Conservation (phyloP, 164 flowering plant species). For the Tinospora cordifolia region DNA sequence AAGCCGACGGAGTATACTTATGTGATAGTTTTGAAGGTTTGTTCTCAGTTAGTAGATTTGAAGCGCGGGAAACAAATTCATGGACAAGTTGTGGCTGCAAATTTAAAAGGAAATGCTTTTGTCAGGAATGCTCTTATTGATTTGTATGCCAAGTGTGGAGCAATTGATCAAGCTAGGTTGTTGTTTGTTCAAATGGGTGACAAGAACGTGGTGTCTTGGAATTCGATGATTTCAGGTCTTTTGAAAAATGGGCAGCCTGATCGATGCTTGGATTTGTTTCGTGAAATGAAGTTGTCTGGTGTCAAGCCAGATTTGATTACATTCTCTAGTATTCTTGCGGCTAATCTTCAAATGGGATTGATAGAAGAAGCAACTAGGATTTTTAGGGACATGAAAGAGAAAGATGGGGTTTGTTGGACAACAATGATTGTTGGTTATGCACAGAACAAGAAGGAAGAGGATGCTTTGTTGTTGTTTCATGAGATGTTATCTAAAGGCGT, state of each 20-base stretch:
- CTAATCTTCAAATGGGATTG: conserved; percentile 28
- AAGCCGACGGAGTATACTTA: conserved; percentile 31
- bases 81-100: conserved; percentile 28
- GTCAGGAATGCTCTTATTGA: conserved; percentile 44
- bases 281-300: conserved; percentile 27
- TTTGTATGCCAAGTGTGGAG: conserved; percentile 55
- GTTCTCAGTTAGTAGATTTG: conserved; percentile 34
- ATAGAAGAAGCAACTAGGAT: conserved; percentile 31
- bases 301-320: conserved; percentile 44
- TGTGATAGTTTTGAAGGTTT: conserved; percentile 40
- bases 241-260: conserved; percentile 31
- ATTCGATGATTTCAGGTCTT: conserved; percentile 40
- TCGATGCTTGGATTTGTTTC: conserved; percentile 36
- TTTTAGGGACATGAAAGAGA: conserved; percentile 31
- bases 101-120: conserved; percentile 29
- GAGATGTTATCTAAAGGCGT: conserved; percentile 34
- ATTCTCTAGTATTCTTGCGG: conserved; percentile 38
- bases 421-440: conserved; percentile 48
- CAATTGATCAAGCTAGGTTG: conserved; percentile 32
- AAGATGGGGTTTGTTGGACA: conserved; percentile 47
- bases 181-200: conserved; percentile 35
- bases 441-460: conserved; percentile 41
- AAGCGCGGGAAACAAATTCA: conserved; percentile 48
- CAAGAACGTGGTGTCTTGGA: conserved; percentile 35
- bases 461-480: conserved; percentile 33